Evolutionary conservation across 257 asterid genomes (phyloP), one percentile per base, ranked within the genome.

Genomic region (Linaria vulgaris): DNA sequence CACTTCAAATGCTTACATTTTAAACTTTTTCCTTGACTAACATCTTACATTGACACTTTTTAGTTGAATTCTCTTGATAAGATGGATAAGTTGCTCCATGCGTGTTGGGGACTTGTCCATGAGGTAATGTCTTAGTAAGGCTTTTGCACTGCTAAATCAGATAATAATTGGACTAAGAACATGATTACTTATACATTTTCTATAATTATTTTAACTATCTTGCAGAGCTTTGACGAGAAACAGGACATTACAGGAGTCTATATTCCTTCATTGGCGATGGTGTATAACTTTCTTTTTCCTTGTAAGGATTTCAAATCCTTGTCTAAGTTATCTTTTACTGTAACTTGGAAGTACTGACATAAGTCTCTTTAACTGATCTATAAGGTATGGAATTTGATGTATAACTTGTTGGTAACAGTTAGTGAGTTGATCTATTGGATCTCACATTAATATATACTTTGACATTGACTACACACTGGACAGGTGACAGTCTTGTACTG

Each of bases 201-300:
- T n/a, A n/a, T n/a, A n/a, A n/a, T n/a, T n/a, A n/a, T n/a, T n/a
- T n/a, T n/a, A n/a, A 44, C 53, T 61, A 9, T 47, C 60, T 66
- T 63, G 34, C 86, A 90, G 96, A 83, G 96, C 83, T 90, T 90
- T 72, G 97, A 90, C 72, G 85, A 49, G 69, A 96, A 90, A 82
- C 75, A 61, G 71, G 97, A 90, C 74, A 79, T 87, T 54, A 71
- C 85, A 54, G 92, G 90, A 67, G 44, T 85, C 68, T 89, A 76
- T 9, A 74, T 90, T 69, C 96, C 95, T 19, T 72, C 97, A 21
- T 63, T 90, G 88, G 96, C 79, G 85, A 88, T 87, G 97, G 97
- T 87, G 95, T 83, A 81, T 90, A 70, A 83, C 95, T 81, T 79
- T 84, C 94, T 77, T 81, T 86, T 77, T 77, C 85, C 87, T 82